Evolutionary conservation across 2,329 filamentous ascomycete species (phyloP).

Genomic region (Lachnellula hyalina): DNA sequence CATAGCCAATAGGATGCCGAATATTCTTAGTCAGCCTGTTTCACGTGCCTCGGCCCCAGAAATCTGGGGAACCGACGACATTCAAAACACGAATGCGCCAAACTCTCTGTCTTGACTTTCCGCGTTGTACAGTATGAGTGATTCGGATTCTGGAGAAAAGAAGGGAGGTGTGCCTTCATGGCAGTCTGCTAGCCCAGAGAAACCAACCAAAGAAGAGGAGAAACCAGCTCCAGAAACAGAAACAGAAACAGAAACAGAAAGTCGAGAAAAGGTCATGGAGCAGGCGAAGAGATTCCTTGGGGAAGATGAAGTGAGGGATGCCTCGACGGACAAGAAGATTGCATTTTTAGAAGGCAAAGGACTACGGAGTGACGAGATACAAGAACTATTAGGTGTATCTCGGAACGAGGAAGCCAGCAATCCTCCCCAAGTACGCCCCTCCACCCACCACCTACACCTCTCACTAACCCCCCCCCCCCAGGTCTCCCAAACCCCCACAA

Average conservation of each 20-base stretch:
- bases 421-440: conserved; percentile 2
- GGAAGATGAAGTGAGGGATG: conserved; percentile 65
- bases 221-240: conserved; percentile 4
- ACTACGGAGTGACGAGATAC: conserved; percentile 60
- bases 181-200: conserved; percentile 19
- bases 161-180: conserved; percentile 21
- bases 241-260: conserved; percentile 6
- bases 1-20: too few species aligned
- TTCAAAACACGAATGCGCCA: conserved; percentile 5
- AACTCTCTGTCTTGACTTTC: neutral
- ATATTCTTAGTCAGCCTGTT: too few species aligned
- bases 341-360: conserved; percentile 76
- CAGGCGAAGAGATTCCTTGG: conserved; percentile 72
- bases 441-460: neutral
- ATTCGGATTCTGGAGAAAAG: conserved; percentile 22
- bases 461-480: neutral
- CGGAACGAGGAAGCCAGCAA: conserved; percentile 26
- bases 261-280: conserved; percentile 42
- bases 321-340: conserved; percentile 65
- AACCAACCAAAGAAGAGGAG: conserved; percentile 1
- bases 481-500: conserved; percentile 1
- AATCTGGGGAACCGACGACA: conserved; percentile 1
- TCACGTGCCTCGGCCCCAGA: too few species aligned
- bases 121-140: conserved; percentile 20
- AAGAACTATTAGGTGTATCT: conserved; percentile 51